These are phyloP conservation scores for Thielaviopsis cerberus DNA, from an alignment of 2,329 filamentous ascomycete species.

Conservation along the genomic window DNA sequence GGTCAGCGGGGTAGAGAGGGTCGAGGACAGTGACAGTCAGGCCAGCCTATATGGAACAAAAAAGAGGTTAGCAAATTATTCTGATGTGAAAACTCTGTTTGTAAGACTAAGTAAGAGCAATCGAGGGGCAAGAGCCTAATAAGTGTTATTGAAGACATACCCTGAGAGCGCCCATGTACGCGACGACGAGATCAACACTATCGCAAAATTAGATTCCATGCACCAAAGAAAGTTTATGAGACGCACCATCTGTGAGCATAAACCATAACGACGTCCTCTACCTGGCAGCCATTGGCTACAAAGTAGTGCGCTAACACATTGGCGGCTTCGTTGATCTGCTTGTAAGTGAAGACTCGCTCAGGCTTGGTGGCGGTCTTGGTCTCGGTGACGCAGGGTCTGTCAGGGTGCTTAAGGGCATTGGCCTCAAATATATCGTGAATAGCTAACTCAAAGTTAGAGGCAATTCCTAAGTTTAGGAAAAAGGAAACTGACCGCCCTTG, in stretches of 20 bases:
- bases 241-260: constrained; percentile 59
- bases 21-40: constrained; percentile 52
- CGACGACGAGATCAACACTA: constrained; percentile 41
- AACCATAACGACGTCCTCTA: constrained; percentile 85
- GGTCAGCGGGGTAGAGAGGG: constrained; percentile 54
- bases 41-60: constrained; percentile 25
- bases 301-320: constrained; percentile 68
- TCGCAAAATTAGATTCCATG: constrained; percentile 2
- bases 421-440: constrained; percentile 52
- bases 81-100: neutral
- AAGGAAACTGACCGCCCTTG: constrained; percentile 23
- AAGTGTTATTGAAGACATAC: constrained; percentile 16
- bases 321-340: constrained; percentile 68
- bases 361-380: constrained; percentile 26
- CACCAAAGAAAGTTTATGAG: neutral
- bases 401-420: constrained; percentile 51
- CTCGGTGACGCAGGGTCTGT: constrained; percentile 32
- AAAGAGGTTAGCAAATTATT: neutral
- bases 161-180: constrained; percentile 56
- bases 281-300: constrained; percentile 49
- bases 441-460: constrained; percentile 16
- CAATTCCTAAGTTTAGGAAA: neutral
- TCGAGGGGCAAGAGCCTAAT: constrained; percentile 10
- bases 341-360: constrained; percentile 58
- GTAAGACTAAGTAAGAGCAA: neutral